Conservation (phyloP, 208 protist genomes). For the Vickermania ingenoplastis region DNA sequence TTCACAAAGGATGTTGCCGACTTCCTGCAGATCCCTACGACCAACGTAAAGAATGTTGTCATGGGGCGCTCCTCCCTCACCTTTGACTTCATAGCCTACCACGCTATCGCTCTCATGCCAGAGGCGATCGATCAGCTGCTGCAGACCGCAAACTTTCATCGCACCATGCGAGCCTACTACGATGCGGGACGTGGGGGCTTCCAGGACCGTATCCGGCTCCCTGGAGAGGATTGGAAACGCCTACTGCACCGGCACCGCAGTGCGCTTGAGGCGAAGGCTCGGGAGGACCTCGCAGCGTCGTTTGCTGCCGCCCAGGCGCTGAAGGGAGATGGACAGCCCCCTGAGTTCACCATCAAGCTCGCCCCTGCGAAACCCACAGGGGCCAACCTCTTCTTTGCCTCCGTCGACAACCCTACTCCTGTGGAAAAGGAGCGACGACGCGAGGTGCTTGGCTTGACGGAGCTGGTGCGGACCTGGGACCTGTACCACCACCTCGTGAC, state of each 20-base stretch:
- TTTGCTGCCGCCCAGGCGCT: neutral
- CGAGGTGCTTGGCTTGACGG: neutral
- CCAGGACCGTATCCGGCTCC: neutral
- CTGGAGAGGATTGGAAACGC: neutral
- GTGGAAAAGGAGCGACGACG: neutral
- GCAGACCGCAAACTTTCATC: neutral
- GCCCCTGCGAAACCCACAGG: neutral
- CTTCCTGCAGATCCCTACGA: neutral
- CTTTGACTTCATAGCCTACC: neutral
- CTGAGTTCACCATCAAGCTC: neutral
- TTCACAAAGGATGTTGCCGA: neutral
- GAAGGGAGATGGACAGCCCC: neutral
- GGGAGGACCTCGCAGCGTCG: neutral
- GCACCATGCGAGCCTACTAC: neutral
- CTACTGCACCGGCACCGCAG: neutral
- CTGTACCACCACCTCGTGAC: neutral
- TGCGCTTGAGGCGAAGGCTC: neutral
- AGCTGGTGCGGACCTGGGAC: neutral
- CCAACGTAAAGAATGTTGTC: neutral
- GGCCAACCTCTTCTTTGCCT: neutral
- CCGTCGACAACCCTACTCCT: neutral
- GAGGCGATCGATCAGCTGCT: constrained; percentile 7
- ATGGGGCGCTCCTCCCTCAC: neutral
- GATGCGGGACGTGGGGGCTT: neutral
- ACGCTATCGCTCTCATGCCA: neutral